Base-by-base conservation (phyloP, 2,329 filamentous ascomycete species). In the Hypoxylon sp. region DNA sequence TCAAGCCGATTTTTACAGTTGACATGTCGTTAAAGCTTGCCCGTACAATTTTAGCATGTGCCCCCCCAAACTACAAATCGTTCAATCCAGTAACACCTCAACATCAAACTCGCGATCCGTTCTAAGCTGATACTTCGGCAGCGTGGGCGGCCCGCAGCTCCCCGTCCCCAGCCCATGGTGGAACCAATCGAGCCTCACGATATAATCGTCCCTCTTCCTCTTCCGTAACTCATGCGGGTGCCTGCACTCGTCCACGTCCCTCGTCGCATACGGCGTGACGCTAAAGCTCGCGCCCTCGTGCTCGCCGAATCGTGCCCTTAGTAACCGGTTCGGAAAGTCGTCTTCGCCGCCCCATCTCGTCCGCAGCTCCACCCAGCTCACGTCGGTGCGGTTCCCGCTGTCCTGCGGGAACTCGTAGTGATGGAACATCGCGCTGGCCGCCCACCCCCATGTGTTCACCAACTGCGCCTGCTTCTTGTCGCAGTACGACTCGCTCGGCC, bases 321-420 rank as follows among this genome's bases (percentile, higher is more conserved):
- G 60, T 15, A 84, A 64, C 0, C 75, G 69, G 0, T 73, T 69
- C 1, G 74, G 64, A 41, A 43, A 67, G 28, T 67, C 72, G 5
- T 71, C 72, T 19, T 68, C 73, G 15, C 64, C 74, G 19, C 70
- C 71, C 64, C 72, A 75, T 6, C 72, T 72, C 19, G 74, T 68
- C 4, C 73, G 70, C 56, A 86, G 79, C 73, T 82, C 79, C 3
- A 90, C 81, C 84, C 86, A 90, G 1, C 85, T 79, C 1, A 85
- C 84, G 68, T 91, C 88, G 0, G 85, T 88, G 17, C 87, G 80
- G 73, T 91, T 91, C 0, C 87, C 86, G 30, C 80, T 82, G 62
- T 92, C 89, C 73, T 92, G 89, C 0, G 89, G 89, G 57, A 86
- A 88, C 67, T 92, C 89, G 71, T 90, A 91, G 44, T 85, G 81